Base-by-base conservation (phyloP, 2,329 filamentous ascomycete genomes). In the Thermothelomyces thermophilus region DNA sequence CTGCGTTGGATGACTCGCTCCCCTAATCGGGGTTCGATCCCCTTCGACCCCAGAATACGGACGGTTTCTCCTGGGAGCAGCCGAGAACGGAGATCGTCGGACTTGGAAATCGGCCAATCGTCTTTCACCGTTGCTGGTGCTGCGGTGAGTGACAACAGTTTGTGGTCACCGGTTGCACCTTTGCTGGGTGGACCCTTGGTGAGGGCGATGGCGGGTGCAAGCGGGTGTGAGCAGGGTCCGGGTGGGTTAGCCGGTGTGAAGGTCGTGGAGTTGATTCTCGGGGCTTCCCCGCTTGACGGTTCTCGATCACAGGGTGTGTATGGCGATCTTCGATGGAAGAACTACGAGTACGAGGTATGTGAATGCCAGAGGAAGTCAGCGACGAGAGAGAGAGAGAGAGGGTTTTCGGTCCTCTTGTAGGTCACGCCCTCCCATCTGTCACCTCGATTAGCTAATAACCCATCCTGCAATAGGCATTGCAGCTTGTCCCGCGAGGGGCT, bases 11-110 rank as follows among this genome's bases (percentile, higher is more conserved):
- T 60, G 56, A 59, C 58, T 60, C 52, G 7, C 47, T 50, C 36
- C 22, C 26, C 35, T 41, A 43, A 26, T 19, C 31, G 35, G 24
- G 47, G 41, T 49, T 52, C 39, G 42, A 46, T 41, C 28, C 34
- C 34, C n/a, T 22, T 41, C 43, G 22, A 50, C 46, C 54, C 51
- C 39, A 44, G 51, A 45, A 37, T 43, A 30, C 37, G 50, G 44
- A 50, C 41, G 42, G 51, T 53, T 43, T 9, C 24, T 26, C 53
- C 47, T 55, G 43, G 53, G 33, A 50, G 48, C 48, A 56, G 56
- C 59, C 59, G 59, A 59, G 58, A 61, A 59, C 59, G 58, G 59
- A 62, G 59, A 60, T 58, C 57, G 50, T 52, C 52, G 45, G 51
- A 46, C 43, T 42, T 43, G 43, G 14, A 26, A 33, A 3, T 34